phyloP scores from a whole-genome alignment of 1,139 yeast genomes.

The Magnusiomyces clavatus region DNA sequence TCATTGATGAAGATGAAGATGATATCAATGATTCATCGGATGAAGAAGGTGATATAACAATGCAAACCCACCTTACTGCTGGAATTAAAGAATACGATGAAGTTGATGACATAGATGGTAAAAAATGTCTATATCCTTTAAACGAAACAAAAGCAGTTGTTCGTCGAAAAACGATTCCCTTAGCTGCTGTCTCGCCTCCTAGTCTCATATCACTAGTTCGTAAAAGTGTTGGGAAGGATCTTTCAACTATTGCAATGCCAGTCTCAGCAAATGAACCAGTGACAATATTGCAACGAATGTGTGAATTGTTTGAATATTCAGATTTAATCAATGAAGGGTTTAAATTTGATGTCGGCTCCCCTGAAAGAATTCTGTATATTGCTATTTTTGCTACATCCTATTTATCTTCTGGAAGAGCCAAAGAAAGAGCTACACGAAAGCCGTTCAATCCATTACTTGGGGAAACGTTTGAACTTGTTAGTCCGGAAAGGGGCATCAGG shows the following conservation, averaged over 20 bases:
- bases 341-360: slow-evolving; percentile 35
- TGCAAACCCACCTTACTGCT: slow-evolving; percentile 10
- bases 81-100: slow-evolving; percentile 14
- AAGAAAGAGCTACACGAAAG: slow-evolving; percentile 70
- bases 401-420: slow-evolving; percentile 61
- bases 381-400: slow-evolving; percentile 80
- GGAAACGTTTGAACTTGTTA: slow-evolving; percentile 76
- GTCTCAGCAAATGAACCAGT: slow-evolving; percentile 90
- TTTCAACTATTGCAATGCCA: slow-evolving; percentile 85
- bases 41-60: slow-evolving; percentile 22
- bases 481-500: slow-evolving; percentile 68
- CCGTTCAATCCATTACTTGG: slow-evolving; percentile 91
- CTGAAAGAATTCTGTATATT: slow-evolving; percentile 56
- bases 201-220: slow-evolving; percentile 71
- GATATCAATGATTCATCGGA: slow-evolving; percentile 16
- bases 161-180: slow-evolving; percentile 56
- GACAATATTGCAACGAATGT: slow-evolving; percentile 66
- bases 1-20: slow-evolving; percentile 16
- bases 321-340: slow-evolving; percentile 58
- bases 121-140: slow-evolving; percentile 49
- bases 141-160: slow-evolving; percentile 32
- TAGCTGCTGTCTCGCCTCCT: slow-evolving; percentile 65
- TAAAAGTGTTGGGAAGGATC: slow-evolving; percentile 87
- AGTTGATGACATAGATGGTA: slow-evolving; percentile 21
- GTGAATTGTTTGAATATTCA: slow-evolving; percentile 75